Base-by-base conservation (phyloP, 371 early-diverging fungal genomes). In the Actinomortierella ambigua region DNA sequence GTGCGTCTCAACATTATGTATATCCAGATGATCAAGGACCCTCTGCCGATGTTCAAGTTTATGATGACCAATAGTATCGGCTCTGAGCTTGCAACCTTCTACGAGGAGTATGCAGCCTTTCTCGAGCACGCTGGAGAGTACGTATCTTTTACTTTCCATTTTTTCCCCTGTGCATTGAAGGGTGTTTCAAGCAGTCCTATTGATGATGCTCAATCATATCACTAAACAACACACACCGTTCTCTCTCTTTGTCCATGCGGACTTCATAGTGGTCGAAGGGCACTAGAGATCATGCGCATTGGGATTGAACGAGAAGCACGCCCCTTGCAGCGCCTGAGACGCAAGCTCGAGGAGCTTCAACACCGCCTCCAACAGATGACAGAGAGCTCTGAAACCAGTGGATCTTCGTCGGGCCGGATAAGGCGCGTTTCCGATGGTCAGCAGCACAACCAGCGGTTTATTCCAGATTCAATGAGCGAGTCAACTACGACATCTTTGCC, bases 1-100 rank as follows among this genome's bases (percentile, higher is more conserved):
- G 62, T 95, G 0, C 78, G 79, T 28, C 68, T 88, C 57, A 94
- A 94, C 91, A 53, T 93, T 20, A 78, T 81, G 53, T 89, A 90
- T 48, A 84, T 88, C 0, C 68, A 79, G 2, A 71, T 68, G 1
- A 64, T 82, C 7, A 65, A 78, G 5, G 81, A 79, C 7, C 87
- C 89, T 22, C 76, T 75, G 0, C 84, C 88, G 1, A 81, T 93
- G 11, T 94, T 88, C 69, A 77, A 79, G 55, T 89, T 84, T 53
- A 70, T 95, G 29, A 59, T 81, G 24, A 65, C 76, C 8, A 87
- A 92, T 44, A 75, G 75, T 7, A 93, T 95, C 57, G 95, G 94
- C 1, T 75, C 79, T 24, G 60, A 69, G n/a, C 62, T 83, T 26
- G 84, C 92, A 0, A 52, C 85, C 6, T 89, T 81, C 52, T 95